These are phyloP conservation scores for Hypoxylon sp. DNA, from an alignment of 2,329 filamentous ascomycete species.

Conservation along the genomic window DNA sequence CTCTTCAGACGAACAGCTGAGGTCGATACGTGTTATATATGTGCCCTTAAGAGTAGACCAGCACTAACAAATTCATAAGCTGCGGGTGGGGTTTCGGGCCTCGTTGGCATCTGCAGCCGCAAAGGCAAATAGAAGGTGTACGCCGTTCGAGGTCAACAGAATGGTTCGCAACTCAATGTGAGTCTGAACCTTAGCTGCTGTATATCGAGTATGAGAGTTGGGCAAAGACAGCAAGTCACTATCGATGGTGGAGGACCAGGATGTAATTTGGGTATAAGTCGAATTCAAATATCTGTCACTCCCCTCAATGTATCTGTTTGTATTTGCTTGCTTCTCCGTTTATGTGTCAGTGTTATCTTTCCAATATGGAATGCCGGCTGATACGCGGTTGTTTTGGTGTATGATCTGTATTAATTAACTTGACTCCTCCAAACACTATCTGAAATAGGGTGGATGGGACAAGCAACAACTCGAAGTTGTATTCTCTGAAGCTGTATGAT, in stretches of 20 bases:
- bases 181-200: constrained; percentile 5
- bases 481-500: constrained; percentile 3
- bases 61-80: constrained; percentile 24
- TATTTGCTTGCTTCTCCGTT: constrained; percentile 17
- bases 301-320: neutral
- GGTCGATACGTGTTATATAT: constrained; percentile 30
- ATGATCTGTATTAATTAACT: neutral
- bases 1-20: neutral
- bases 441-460: constrained; percentile 9
- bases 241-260: neutral
- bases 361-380: constrained; percentile 20
- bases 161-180: constrained; percentile 8
- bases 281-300: constrained; percentile 12
- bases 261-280: constrained; percentile 23
- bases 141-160: neutral
- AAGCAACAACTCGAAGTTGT: constrained; percentile 13
- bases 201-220: neutral
- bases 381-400: constrained; percentile 7
- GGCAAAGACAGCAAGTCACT: constrained; percentile 14
- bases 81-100: constrained; percentile 29
- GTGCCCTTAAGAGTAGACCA: neutral
- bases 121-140: constrained; percentile 33
- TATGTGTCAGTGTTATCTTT: constrained; percentile 11
- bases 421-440: constrained; percentile 12
- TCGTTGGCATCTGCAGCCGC: constrained; percentile 42